Evolutionary conservation across 2,329 filamentous ascomycete species (phyloP).

Genomic region (Coleophoma cylindrospora): DNA sequence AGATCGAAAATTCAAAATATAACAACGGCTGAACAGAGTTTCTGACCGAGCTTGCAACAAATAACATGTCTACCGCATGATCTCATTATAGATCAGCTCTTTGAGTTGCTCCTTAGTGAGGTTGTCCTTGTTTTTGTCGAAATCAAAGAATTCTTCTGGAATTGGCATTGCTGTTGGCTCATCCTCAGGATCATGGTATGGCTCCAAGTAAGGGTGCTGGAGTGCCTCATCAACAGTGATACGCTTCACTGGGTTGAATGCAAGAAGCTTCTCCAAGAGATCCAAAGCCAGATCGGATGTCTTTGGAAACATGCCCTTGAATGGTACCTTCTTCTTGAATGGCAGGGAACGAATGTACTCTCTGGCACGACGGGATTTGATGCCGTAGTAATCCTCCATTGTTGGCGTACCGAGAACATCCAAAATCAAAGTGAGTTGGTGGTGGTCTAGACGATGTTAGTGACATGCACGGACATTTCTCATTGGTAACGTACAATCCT

Average conservation of each 20-base stretch:
- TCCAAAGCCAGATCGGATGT: slow-evolving; percentile 97
- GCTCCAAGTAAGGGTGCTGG: slow-evolving; percentile 96
- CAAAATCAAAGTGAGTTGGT: slow-evolving; percentile 93
- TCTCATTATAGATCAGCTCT: slow-evolving; percentile 95
- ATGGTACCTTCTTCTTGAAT: slow-evolving; percentile 99
- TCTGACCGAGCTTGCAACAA: neutral
- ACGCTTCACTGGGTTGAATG: slow-evolving; percentile 97
- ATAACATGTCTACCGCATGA: slow-evolving; percentile 44
- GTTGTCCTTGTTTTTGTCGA: slow-evolving; percentile 99
- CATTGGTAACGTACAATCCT: slow-evolving; percentile 71
- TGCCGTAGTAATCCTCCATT: slow-evolving; percentile 99
- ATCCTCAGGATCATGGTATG: slow-evolving; percentile 97
- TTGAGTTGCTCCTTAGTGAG: slow-evolving; percentile 98
- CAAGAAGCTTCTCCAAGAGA: slow-evolving; percentile 88
- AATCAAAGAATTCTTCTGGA: slow-evolving; percentile 98
- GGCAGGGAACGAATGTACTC: slow-evolving; percentile 98
- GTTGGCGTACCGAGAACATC: slow-evolving; percentile 97
- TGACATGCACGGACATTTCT: neutral
- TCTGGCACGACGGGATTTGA: slow-evolving; percentile 94
- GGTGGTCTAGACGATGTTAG: slow-evolving; percentile 64
- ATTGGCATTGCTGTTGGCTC: slow-evolving; percentile 96
- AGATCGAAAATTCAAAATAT: too few relatives aligned
- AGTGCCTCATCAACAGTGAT: slow-evolving; percentile 97
- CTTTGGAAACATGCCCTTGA: slow-evolving; percentile 96
- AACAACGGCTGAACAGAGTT: too few relatives aligned